Evolutionary conservation across 2,329 filamentous ascomycete species (phyloP), one percentile per base, ranked within the genome.

Genomic region (Diaporthe sp.): DNA sequence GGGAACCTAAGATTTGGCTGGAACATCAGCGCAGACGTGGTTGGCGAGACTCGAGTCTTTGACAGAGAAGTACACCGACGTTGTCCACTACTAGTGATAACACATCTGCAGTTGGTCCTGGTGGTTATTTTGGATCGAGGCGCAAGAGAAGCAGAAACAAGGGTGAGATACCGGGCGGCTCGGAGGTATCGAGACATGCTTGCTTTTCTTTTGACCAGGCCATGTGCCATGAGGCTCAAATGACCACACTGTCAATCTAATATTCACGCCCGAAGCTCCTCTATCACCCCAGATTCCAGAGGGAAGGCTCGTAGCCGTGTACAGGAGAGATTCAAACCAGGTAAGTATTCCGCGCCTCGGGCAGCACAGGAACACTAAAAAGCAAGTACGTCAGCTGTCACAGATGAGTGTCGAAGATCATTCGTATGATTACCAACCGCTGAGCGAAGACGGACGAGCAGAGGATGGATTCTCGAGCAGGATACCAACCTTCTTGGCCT

Each of bases 161-260:
- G 12, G 46, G 3, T 25, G 62, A 68, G 12, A n/a, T 25, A 46
- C 31, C 13, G 10, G 19, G 44, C 58, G n/a, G 15, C 17, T 62
- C 15, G 15, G 39, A 44, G 37, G 17, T 19, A 9, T 51, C 46
- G 62, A 39, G 31, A 34, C 34, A 2, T 19, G 28, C 28, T 67
- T 67, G 28, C 28, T 22, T 7, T 34, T 13, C 17, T 65, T 8
- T 10, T 51, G 19, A 68, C 4, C 62, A 68, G 13, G 31, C 6
- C 13, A 17, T 31, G 15, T 8, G 31, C 31, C 4, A 42, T 25
- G 7, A 53, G 22, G 7, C 13, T 19, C 1, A 34, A 13, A 28
- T 39, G 1, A 19, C 1, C 22, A 25, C 19, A 3, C 4, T 4
- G 3, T 9, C 4, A 12, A 17, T 2, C 12, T 28, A 19, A 1